These are phyloP conservation scores for Vitis rotundifolia DNA, from an alignment of 164 flowering plant genomes.

Conservation along the genomic window DNA sequence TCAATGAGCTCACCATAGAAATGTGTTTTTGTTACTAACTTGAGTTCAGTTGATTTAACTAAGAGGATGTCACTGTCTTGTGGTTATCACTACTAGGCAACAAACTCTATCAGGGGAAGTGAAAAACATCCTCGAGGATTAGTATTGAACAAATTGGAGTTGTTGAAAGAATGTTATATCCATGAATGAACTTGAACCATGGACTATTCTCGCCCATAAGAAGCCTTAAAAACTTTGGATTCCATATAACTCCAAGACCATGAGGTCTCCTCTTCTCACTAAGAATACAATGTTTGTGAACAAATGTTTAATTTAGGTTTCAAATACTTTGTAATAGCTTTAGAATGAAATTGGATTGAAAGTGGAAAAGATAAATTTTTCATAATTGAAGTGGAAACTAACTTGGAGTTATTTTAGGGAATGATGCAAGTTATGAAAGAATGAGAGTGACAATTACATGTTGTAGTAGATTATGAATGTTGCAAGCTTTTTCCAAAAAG, in stretches of 20 bases:
- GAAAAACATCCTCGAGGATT: constrained; percentile 23
- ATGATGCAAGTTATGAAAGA: no score
- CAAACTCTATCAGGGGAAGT: constrained; percentile 24
- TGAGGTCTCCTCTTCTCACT: constrained; percentile 73
- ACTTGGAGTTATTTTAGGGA: no score
- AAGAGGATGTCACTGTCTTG: background rate
- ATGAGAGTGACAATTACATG: no score
- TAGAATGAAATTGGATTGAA: constrained; percentile 98
- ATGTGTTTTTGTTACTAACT: no score
- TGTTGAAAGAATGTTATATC: constrained; percentile 18
- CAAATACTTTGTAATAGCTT: constrained; percentile 9
- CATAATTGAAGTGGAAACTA: no score
- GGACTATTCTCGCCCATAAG: constrained; percentile 88
- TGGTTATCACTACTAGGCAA: constrained; percentile 24
- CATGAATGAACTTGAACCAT: constrained; percentile 52
- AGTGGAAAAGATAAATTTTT: constrained; percentile 15
- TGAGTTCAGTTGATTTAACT: background rate
- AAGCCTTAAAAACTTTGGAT: constrained; percentile 88
- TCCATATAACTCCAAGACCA: constrained; percentile 82
- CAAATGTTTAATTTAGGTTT: constrained; percentile 32
- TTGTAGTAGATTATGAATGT: background rate
- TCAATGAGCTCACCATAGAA: no score
- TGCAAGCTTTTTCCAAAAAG: constrained; percentile 46
- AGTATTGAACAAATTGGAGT: constrained; percentile 20
- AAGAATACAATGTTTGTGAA: constrained; percentile 49